Conservation (phyloP, 306 rosid genomes). For the Medicago ruthenica region DNA sequence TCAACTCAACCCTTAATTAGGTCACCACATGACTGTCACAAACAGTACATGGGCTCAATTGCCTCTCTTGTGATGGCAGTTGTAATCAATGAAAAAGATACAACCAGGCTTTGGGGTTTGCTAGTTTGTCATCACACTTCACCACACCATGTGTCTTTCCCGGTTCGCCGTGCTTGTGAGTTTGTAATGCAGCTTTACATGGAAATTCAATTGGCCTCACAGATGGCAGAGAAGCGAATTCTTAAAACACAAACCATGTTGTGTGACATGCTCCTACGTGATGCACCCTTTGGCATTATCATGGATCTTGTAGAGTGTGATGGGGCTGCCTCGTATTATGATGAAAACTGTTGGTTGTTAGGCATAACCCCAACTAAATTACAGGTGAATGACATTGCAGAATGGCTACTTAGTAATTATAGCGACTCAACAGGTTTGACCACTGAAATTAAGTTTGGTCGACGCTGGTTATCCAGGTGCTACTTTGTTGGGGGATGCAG, state of each 20-base stretch:
- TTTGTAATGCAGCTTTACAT: constrained; percentile 71
- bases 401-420: constrained; percentile 67
- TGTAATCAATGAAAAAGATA: constrained; percentile 52
- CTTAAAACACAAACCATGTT: constrained; percentile 76
- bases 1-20: constrained; percentile 84
- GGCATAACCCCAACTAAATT: constrained; percentile 86
- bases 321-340: constrained; percentile 79
- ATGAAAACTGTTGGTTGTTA: constrained; percentile 64
- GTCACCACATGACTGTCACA: constrained; percentile 77
- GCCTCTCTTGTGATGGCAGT: constrained; percentile 79
- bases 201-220: constrained; percentile 81
- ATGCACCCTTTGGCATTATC: constrained; percentile 70
- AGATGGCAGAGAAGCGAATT: constrained; percentile 65
- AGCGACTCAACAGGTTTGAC: constrained; percentile 81
- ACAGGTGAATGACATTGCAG: constrained; percentile 72
- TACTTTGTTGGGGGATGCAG: constrained; percentile 66
- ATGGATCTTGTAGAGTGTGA: constrained; percentile 85
- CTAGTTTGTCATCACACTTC: constrained; percentile 87
- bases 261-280: constrained; percentile 88
- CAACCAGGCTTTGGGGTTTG: constrained; percentile 85
- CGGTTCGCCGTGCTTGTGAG: constrained; percentile 88
- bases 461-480: constrained; percentile 86
- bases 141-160: constrained; percentile 75
- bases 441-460: constrained; percentile 78
- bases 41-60: constrained; percentile 74